Base-by-base conservation (phyloP, 768 basidiomycete genomes). In the Xerocomellus dryophilus region DNA sequence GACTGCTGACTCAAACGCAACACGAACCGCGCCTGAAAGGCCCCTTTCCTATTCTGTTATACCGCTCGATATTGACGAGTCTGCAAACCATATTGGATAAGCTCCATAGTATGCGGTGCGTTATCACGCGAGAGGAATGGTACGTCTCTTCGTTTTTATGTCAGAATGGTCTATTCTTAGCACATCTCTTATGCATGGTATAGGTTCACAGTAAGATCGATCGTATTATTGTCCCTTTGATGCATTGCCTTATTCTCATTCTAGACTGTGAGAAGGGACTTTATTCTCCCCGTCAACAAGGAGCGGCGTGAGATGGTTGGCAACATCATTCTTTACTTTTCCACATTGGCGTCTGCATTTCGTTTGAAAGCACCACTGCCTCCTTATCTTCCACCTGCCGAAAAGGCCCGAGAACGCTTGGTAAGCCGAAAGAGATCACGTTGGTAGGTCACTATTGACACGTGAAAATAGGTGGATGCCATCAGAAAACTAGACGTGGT, bases 41-140 rank as follows among this genome's bases (percentile, higher is more conserved):
- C 0, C 93, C 95, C 0, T 98, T 98, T 73, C 96, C 96, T 2
- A 82, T 90, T 15, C 71, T 81, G 44, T 74, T 94, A 9, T 99
- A 98, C 63, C 85, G 91, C 12, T 83, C 86, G 7, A 83, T 93
- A 57, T 74, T 93, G 71, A 86, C 84, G 2, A 88, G 89, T 61
- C 64, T 93, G 57, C 92, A 96, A 68, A 84, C 83, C 1, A 93
- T 95, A 31, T 72, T 96, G 57, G 93, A 95, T 64, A 86, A 82
- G 65, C 72, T 99, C 52, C 97, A 98, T 68, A 90, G 91, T 60
- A 97, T 98, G 89, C 82, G 95, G 27, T 95, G 93, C 67, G 95
- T 98, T n/a, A 97, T 91, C 6, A 93, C 93, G 0, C 80, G 92
- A 38, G 91, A 96, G 69, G 93, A 96, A 75, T 98, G 95, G 94